phyloP scores from a whole-genome alignment of 257 asterid species.

The Solanum ossicruentum region DNA sequence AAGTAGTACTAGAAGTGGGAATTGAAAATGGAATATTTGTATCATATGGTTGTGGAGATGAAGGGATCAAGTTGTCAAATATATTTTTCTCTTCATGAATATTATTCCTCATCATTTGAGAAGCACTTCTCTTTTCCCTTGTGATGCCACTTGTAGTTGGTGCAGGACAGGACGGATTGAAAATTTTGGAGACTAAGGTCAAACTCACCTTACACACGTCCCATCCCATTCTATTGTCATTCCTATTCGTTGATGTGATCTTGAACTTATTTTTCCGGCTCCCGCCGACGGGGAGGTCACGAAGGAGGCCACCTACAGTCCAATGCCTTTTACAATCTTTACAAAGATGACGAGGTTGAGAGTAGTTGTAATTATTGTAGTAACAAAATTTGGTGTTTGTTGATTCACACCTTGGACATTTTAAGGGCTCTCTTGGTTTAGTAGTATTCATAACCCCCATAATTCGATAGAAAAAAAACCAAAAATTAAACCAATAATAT shows the following conservation, averaged over 20 bases:
- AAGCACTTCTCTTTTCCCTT: neutral
- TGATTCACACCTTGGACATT: constrained; percentile 66
- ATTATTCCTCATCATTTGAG: neutral
- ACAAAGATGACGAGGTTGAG: constrained; percentile 74
- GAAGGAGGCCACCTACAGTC: constrained; percentile 69
- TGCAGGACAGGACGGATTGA: neutral
- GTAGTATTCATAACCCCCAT: constrained; percentile 17
- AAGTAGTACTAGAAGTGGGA: neutral
- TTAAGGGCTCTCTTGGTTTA: constrained; percentile 17
- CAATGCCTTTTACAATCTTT: constrained; percentile 68
- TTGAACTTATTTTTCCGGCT: constrained; percentile 41
- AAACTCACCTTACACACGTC: neutral
- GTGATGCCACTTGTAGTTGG: neutral
- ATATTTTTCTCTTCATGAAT: constrained; percentile 1
- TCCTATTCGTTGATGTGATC: neutral
- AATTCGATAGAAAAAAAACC: neutral
- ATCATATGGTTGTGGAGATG: constrained; percentile 9
- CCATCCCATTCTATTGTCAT: neutral
- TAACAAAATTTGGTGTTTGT: constrained; percentile 59
- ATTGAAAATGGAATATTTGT: neutral
- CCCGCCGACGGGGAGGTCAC: constrained; percentile 63
- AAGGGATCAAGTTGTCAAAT: constrained; percentile 3
- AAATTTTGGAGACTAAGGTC: neutral
- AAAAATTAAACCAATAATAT: neutral
- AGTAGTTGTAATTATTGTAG: constrained; percentile 58